Percentiles rank a stretch among this genome's conserved stretches.
Evolutionary conservation across 192 early-diverging fungal species (phyloP).

Genomic region (Linnemannia exigua): DNA sequence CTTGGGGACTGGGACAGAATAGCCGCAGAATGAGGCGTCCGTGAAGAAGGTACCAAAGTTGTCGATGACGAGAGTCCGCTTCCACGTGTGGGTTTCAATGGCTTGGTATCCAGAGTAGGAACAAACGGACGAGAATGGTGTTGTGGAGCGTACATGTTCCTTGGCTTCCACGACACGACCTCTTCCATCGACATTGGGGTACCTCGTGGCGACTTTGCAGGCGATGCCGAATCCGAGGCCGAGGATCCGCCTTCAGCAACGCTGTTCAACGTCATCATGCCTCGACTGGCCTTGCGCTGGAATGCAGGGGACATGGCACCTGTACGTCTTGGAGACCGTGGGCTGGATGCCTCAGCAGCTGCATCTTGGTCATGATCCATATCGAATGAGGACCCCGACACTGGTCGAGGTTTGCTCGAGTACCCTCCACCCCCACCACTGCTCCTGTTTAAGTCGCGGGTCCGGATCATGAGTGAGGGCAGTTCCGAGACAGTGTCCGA

Average conservation of each 20-base stretch:
- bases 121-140: background rate
- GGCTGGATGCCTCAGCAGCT: background rate
- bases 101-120: constrained; percentile 21
- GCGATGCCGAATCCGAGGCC: background rate
- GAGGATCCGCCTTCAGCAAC: background rate
- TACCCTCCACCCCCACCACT: constrained; percentile 17
- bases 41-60: constrained; percentile 21
- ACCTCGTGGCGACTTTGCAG: background rate
- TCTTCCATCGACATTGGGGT: constrained; percentile 18
- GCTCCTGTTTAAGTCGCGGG: constrained; percentile 24
- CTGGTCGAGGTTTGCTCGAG: background rate
- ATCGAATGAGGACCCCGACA: constrained; percentile 36
- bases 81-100: background rate
- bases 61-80: constrained; percentile 20
- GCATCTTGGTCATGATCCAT: constrained; percentile 2
- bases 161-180: constrained; percentile 30
- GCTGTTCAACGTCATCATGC: background rate
- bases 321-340: constrained; percentile 26
- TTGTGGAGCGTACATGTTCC: background rate
- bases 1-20: constrained; percentile 14
- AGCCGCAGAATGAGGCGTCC: constrained; percentile 17
- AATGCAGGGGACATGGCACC: constrained; percentile 10
- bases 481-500: constrained; percentile 30
- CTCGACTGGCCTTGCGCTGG: constrained; percentile 7
- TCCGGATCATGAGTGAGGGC: constrained; percentile 19